A percentile compares a stretch with the other conserved stretches of the same genome.
These are phyloP conservation scores for Harringtonia aguacate DNA, from an alignment of 2,329 filamentous ascomycete genomes.

Conservation along the genomic window DNA sequence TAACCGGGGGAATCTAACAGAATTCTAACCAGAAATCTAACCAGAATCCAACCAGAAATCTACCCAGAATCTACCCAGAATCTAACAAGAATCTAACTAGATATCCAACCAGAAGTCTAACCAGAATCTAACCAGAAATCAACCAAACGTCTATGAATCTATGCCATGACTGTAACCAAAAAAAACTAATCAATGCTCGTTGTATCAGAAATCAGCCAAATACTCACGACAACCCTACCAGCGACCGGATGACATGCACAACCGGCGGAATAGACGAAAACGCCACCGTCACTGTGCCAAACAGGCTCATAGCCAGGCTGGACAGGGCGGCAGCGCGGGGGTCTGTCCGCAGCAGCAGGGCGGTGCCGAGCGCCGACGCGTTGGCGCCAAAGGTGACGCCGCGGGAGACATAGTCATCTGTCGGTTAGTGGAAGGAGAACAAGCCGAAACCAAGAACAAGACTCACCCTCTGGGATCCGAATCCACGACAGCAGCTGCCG, in stretches of 20 bases:
- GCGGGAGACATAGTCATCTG: conserved; percentile 53
- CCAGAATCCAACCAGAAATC: too few relatives aligned
- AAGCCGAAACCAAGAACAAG: conserved; percentile 3
- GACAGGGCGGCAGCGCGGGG: conserved; percentile 48
- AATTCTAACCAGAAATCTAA: too few relatives aligned
- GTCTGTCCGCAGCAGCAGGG: conserved; percentile 42
- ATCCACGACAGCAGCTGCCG: conserved; percentile 34
- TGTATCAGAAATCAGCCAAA: too few relatives aligned
- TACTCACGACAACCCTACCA: conserved; percentile 31
- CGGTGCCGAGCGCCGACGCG: conserved; percentile 48
- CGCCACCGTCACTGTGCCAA: conserved; percentile 47
- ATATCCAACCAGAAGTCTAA: too few relatives aligned
- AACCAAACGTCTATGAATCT: too few relatives aligned
- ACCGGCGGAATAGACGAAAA: conserved; percentile 47
- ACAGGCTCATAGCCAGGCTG: conserved; percentile 49
- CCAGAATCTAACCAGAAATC: too few relatives aligned
- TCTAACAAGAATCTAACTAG: too few relatives aligned
- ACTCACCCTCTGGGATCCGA: conserved; percentile 40
- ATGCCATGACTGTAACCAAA: too few relatives aligned
- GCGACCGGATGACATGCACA: conserved; percentile 32
- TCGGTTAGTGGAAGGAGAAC: background rate
- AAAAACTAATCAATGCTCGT: too few relatives aligned
- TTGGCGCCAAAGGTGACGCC: conserved; percentile 52
- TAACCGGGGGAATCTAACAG: too few relatives aligned
- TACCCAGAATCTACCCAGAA: too few relatives aligned